Percentiles rank a stretch among this genome's conserved stretches.
Conservation (phyloP, 2,329 filamentous ascomycete species). For the Aspergillus thermomutatus region DNA sequence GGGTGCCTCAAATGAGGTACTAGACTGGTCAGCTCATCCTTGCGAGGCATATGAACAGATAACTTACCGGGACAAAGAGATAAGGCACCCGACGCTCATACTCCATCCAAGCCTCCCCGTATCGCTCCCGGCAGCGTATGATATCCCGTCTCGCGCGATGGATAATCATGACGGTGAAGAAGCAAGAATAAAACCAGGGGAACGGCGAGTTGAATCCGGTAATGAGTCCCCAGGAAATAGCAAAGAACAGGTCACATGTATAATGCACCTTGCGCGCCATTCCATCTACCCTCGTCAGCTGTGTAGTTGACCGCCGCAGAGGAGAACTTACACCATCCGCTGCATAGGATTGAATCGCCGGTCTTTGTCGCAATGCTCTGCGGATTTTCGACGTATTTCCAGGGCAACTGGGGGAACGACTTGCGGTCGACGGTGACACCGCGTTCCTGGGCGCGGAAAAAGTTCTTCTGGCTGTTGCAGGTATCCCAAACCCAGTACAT, state of each 20-base stretch:
- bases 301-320: not conserved
- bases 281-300: conserved; percentile 47
- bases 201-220: conserved; percentile 77
- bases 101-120: conserved; percentile 76
- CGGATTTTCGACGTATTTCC: conserved; percentile 76
- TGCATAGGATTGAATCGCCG: conserved; percentile 72
- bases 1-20: conserved; percentile 13
- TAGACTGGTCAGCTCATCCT: conserved; percentile 4
- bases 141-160: conserved; percentile 75
- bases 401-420: conserved; percentile 83
- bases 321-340: conserved; percentile 69
- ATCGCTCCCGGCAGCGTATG: conserved; percentile 68
- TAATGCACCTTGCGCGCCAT: conserved; percentile 77
- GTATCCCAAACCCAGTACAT: conserved; percentile 92
- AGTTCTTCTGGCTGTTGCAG: conserved; percentile 87
- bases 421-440: conserved; percentile 65
- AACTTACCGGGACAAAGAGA: conserved; percentile 70
- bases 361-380: conserved; percentile 68
- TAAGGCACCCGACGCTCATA: conserved; percentile 77
- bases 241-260: conserved; percentile 74
- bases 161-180: conserved; percentile 75
- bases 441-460: conserved; percentile 75
- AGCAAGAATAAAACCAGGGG: conserved; percentile 83
- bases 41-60: not conserved
- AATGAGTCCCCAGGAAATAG: conserved; percentile 71